Evolutionary conservation across 768 basidiomycete species (phyloP), one percentile per base, ranked within the genome.

Genomic region (Psilocybe azurescens): DNA sequence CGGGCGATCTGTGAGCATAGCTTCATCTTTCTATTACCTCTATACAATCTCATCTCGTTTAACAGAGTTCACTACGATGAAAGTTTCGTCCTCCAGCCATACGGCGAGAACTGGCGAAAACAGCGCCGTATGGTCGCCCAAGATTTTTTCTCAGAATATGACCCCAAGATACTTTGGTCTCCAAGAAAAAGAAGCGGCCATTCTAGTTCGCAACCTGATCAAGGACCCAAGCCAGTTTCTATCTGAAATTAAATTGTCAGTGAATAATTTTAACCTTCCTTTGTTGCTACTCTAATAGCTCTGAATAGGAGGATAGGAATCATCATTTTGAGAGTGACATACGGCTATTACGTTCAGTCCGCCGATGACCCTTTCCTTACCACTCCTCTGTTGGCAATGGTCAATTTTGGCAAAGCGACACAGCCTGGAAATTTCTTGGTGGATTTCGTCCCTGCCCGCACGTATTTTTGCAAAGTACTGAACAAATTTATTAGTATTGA

Each of bases 281-380:
- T 47, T 14, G 47, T 16, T 44, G 3, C 33, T 2, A 16, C 5
- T 29, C 52, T 53, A 14, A 39, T 11, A 6, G 9, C 11, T 20
- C 24, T 30, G 6, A 18, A 18, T 44, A 81, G 81, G 44, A 72
- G 80, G 20, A 78, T 82, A 14, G 84, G 84, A 3, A 73, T 74
- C 5, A 80, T 85, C 48, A 84, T 86, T 11, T 61, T 86, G 57
- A 77, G 79, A 33, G 73, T 84, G 14, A 79, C 83, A 8, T 83
- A 86, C 58, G 85, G 85, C 11, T 83, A 83, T 80, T 46, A 49
- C 46, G 41, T 84, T 8, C 75, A 79, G 60, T 82, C 83, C 16
- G 70, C 73, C 8, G 69, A 76, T 6, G 84, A 86, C 57, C 81
- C 82, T 0, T 81, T 83, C 51, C 71, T 86, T 2, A 64, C 72